Base-by-base conservation (phyloP, 192 early-diverging fungal species). In the Mortierella alpina region DNA sequence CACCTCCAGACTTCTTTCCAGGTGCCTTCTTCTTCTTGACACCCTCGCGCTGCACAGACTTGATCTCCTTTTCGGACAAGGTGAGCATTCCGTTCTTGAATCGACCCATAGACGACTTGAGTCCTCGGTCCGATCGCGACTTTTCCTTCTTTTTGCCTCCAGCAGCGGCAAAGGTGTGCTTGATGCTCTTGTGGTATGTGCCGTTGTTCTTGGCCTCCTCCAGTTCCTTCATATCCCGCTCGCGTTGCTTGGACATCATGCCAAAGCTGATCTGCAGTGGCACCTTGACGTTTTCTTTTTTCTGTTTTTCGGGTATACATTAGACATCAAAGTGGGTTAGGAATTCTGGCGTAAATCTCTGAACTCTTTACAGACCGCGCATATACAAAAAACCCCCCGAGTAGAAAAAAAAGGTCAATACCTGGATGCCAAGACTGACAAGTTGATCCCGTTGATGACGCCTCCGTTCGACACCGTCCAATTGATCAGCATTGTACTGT, bases 151-250 rank as follows among this genome's bases (percentile, higher is more conserved):
- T 79, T 47, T 79, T 79, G 15, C 76, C 76, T 42, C 76, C 76
- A 44, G 76, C 69, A 20, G 76, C 76, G 22, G 76, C 76, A 62
- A 79, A 79, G 17, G 69, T 72, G 58, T 79, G 75, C 47, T 77
- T 77, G 68, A 77, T 77, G 18, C 67, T 64, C 63, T 77, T 77
- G 68, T 77, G 75, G 53, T 77, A 77, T 15, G 66, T 77, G 44
- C 75, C 75, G 47, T 77, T 77, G 75, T 77, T 79, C 76, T 79
- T 79, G 44, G 76, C 76, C 76, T 79, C 76, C 46, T 79, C 76
- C 41, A 79, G 53, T 40, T 79, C 76, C 69, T 72, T 71, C 20
- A 79, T 18, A 44, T 79, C 76, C 51, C 76, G 55, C 69, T 79
- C 76, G 22, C 76, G 76, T 22, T 79, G 57, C 69, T 79, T 79